Evolutionary conservation across 768 basidiomycete genomes (phyloP), one percentile per base, ranked within the genome.

Genomic region (Boletus reticulatus): DNA sequence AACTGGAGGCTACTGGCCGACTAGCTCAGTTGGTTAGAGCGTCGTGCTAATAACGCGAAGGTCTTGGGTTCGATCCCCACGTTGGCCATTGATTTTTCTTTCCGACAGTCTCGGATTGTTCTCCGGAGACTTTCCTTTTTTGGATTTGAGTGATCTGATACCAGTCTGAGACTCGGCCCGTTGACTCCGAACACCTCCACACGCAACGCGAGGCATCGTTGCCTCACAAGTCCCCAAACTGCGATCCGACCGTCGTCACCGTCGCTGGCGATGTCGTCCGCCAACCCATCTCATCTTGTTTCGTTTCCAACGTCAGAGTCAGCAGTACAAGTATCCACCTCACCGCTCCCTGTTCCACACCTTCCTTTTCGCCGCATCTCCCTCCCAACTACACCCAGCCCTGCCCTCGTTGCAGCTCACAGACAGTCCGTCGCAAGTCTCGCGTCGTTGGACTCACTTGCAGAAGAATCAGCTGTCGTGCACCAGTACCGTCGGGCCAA

Each of bases 61-160:
- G 85, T 84, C 84, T 81, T 86, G 84, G 84, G 84, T 86, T 85
- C 84, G 83, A 85, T 78, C 84, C 84, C 83, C 84, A 84, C 79
- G 82, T 82, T 84, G 83, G 84, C 84, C 83, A 66, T 9, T 29
- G 0, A 9, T 63, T 63, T 57, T 52, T 12, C 17, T 22, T n/a
- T n/a, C n/a, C n/a, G n/a, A n/a, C n/a, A n/a, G n/a, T n/a, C n/a
- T n/a, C n/a, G n/a, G n/a, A n/a, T n/a, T n/a, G n/a, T n/a, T n/a
- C n/a, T n/a, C n/a, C n/a, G 22, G 34, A 36, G 34, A 36, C 0
- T 41, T 54, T 50, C 62, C 46, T 31, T 58, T 50, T 62, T 57
- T 62, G 59, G 63, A 34, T 14, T 50, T 22, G 54, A 63, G 55
- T 38, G 67, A 59, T 58, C 31, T 55, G 43, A 59, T 56, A 52